Conservation (phyloP, 75 land plant genomes). For the Gnetum montanum region DNA sequence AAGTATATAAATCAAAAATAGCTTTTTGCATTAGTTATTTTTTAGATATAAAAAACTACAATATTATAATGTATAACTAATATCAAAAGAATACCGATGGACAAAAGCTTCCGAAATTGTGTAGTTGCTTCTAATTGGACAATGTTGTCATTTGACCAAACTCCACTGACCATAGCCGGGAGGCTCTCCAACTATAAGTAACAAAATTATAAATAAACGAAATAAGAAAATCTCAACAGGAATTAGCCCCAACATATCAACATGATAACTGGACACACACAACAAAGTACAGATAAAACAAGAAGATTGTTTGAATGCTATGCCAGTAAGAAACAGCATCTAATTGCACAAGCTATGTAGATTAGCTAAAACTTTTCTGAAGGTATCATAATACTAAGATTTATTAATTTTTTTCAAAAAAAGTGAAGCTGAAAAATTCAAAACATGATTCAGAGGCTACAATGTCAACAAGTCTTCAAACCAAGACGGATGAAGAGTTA, state of each 20-base stretch:
- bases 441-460: too few species aligned
- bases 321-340: too few species aligned
- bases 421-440: too few species aligned
- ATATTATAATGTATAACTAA: too few species aligned
- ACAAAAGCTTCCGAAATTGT: slow-evolving; percentile 74
- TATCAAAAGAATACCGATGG: slow-evolving; percentile 84
- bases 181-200: slow-evolving; percentile 56
- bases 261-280: neutral
- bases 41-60: too few species aligned
- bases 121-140: slow-evolving; percentile 78
- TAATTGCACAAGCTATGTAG: too few species aligned
- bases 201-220: neutral
- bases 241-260: neutral
- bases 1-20: neutral
- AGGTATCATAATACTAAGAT: too few species aligned
- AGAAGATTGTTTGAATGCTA: neutral
- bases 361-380: too few species aligned
- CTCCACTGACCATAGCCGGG: slow-evolving; percentile 54
- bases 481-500: too few species aligned
- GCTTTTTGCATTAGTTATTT: neutral
- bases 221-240: neutral
- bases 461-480: too few species aligned
- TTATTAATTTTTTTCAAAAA: too few species aligned
- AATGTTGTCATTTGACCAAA: slow-evolving; percentile 38
- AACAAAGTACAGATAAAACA: neutral